A percentile compares a stretch with the other conserved stretches of the same genome.
These are phyloP conservation scores for Exserohilum rostratum DNA, from an alignment of 2,329 filamentous ascomycete species.

Conservation along the genomic window DNA sequence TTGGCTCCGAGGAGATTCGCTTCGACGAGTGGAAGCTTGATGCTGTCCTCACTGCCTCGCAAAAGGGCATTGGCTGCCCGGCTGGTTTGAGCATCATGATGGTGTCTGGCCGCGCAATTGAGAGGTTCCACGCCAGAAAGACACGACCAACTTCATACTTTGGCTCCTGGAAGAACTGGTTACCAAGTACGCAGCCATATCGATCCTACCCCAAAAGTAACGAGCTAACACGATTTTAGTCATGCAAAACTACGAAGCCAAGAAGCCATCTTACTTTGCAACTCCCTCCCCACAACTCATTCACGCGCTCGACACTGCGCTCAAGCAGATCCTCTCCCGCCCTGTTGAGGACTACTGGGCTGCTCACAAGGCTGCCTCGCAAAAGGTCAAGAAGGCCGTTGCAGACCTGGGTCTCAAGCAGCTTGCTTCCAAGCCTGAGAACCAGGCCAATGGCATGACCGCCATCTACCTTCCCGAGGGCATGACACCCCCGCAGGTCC, in stretches of 20 bases:
- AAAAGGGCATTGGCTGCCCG: slow-evolving; percentile 96
- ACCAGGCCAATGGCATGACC: slow-evolving; percentile 97
- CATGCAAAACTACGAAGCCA: slow-evolving; percentile 98
- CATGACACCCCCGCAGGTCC: slow-evolving; percentile 77
- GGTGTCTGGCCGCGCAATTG: slow-evolving; percentile 86
- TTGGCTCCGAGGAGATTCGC: slow-evolving; percentile 92
- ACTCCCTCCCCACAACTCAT: slow-evolving; percentile 94
- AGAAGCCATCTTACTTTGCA: slow-evolving; percentile 97
- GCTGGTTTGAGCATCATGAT: slow-evolving; percentile 94
- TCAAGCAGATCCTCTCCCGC: slow-evolving; percentile 82
- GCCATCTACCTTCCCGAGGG: slow-evolving; percentile 92
- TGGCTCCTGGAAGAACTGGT: slow-evolving; percentile 96
- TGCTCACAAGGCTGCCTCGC: slow-evolving; percentile 76
- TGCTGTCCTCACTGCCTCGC: slow-evolving; percentile 89
- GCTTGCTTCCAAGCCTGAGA: slow-evolving; percentile 80
- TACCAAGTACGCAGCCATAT: slow-evolving; percentile 67
- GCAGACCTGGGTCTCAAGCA: slow-evolving; percentile 83
- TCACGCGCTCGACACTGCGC: slow-evolving; percentile 86
- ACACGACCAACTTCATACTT: slow-evolving; percentile 87
- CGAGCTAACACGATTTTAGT: slow-evolving; percentile 59
- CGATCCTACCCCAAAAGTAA: not conserved
- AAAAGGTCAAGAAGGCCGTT: slow-evolving; percentile 85
- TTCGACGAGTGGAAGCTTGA: slow-evolving; percentile 97
- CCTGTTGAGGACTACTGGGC: slow-evolving; percentile 84
- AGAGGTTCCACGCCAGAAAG: slow-evolving; percentile 79